These are phyloP conservation scores for Platanthera zijinensis DNA, from an alignment of 106 monocot genomes.

Conservation along the genomic window DNA sequence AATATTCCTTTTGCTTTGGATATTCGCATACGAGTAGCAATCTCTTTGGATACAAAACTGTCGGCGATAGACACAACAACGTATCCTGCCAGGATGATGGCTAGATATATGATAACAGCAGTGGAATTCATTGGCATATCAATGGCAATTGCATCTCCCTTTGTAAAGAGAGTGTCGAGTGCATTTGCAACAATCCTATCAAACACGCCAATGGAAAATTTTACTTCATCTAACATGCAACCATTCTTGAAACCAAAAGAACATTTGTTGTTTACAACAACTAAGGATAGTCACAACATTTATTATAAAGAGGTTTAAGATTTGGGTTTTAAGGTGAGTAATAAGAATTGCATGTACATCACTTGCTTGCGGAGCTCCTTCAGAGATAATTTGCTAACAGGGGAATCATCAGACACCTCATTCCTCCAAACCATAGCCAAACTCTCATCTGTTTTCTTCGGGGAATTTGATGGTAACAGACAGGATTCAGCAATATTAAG, in stretches of 20 bases:
- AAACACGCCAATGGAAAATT: background rate
- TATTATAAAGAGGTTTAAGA: background rate
- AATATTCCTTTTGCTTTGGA: constrained; percentile 89
- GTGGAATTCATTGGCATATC: constrained; percentile 95
- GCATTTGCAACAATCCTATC: constrained; percentile 76
- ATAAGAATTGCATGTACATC: constrained; percentile 47
- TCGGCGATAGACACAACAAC: constrained; percentile 97
- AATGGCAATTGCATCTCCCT: constrained; percentile 90
- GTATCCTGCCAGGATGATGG: constrained; percentile 74
- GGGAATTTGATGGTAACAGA: constrained; percentile 43
- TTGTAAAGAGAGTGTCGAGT: constrained; percentile 61
- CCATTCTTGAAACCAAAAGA: background rate
- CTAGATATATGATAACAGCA: constrained; percentile 89
- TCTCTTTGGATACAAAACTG: constrained; percentile 80
- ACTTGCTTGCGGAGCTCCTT: constrained; percentile 82
- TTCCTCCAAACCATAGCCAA: constrained; percentile 80
- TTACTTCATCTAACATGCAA: background rate
- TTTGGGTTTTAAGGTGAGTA: background rate
- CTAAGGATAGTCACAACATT: background rate
- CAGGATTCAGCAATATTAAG: constrained; percentile 88
- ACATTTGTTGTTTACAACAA: background rate
- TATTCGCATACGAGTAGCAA: constrained; percentile 65
- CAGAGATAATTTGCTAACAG: constrained; percentile 44
- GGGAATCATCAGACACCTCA: constrained; percentile 61
- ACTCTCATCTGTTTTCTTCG: constrained; percentile 57